Percentiles rank a stretch among this genome's conserved stretches.
Conservation (phyloP, 2,329 filamentous ascomycete species). For the Ceratocystiopsis sp. region DNA sequence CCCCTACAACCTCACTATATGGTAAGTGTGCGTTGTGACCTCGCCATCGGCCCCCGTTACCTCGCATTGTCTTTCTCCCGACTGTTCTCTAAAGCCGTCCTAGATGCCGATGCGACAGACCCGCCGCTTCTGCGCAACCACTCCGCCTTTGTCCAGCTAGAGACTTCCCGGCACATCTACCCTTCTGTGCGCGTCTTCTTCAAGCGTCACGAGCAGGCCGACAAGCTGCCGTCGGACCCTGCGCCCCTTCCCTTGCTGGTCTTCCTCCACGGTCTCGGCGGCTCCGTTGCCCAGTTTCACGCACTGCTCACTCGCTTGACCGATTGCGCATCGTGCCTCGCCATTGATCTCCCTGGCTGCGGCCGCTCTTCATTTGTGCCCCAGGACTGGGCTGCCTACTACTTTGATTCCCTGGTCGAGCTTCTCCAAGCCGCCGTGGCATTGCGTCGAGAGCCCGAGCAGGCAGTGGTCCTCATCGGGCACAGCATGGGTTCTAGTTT, state of each 20-base stretch:
- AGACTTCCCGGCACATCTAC: slow-evolving; percentile 55
- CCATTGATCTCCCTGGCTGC: slow-evolving; percentile 81
- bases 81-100: neutral
- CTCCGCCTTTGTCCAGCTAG: slow-evolving; percentile 54
- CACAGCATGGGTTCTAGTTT: slow-evolving; percentile 85
- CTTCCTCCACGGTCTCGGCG: slow-evolving; percentile 86
- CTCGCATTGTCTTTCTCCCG: neutral
- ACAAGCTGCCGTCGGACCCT: slow-evolving; percentile 58
- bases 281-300: slow-evolving; percentile 76
- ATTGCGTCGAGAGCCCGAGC: slow-evolving; percentile 50
- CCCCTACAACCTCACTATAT: no score
- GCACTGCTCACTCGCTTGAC: slow-evolving; percentile 65
- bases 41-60: neutral
- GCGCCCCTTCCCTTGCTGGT: slow-evolving; percentile 68
- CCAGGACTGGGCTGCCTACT: slow-evolving; percentile 61
- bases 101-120: slow-evolving; percentile 40
- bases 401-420: slow-evolving; percentile 54
- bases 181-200: slow-evolving; percentile 68
- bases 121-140: slow-evolving; percentile 67
- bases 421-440: slow-evolving; percentile 61
- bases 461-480: slow-evolving; percentile 64
- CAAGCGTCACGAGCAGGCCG: slow-evolving; percentile 63
- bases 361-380: slow-evolving; percentile 63
- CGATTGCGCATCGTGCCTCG: slow-evolving; percentile 68
- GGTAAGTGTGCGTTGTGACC: neutral